Percentiles rank a stretch among this genome's conserved stretches.
These are phyloP conservation scores for Mycena latifolia DNA, from an alignment of 768 basidiomycete genomes.

Conservation along the genomic window DNA sequence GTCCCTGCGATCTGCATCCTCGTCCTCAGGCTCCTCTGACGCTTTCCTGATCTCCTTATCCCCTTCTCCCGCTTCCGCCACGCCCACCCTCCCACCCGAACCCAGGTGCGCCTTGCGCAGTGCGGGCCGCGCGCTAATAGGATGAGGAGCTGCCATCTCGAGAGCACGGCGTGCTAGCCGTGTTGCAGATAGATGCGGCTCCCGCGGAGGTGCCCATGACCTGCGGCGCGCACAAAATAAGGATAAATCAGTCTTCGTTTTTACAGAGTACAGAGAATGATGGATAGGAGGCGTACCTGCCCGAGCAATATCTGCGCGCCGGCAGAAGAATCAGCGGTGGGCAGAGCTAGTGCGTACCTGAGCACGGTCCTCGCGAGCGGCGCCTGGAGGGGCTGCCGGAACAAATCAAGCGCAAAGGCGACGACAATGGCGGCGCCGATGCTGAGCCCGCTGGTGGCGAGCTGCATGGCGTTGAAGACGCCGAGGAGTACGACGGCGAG, in stretches of 20 bases:
- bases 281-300: slow-evolving; percentile 59
- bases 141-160: slow-evolving; percentile 65
- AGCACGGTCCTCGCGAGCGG: slow-evolving; percentile 71
- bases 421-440: slow-evolving; percentile 78
- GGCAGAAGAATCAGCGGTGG: too few relatives aligned
- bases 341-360: slow-evolving; percentile 48
- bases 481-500: slow-evolving; percentile 62
- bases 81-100: slow-evolving; percentile 67
- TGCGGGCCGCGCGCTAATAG: slow-evolving; percentile 80
- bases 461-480: slow-evolving; percentile 72
- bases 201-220: slow-evolving; percentile 75
- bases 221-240: not conserved
- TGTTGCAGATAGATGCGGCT: slow-evolving; percentile 71
- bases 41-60: too few relatives aligned
- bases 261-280: too few relatives aligned
- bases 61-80: too few relatives aligned
- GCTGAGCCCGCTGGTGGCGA: slow-evolving; percentile 75
- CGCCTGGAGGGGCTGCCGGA: slow-evolving; percentile 79
- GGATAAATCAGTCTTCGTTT: not conserved
- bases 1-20: too few relatives aligned
- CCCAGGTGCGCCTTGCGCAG: slow-evolving; percentile 65
- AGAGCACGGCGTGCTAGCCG: slow-evolving; percentile 79
- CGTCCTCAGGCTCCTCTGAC: too few relatives aligned
- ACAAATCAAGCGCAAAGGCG: slow-evolving; percentile 76
- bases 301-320: slow-evolving; percentile 78